These are phyloP conservation scores for Cladophialophora bantiana DNA, from an alignment of 2,329 filamentous ascomycete genomes.

Conservation along the genomic window DNA sequence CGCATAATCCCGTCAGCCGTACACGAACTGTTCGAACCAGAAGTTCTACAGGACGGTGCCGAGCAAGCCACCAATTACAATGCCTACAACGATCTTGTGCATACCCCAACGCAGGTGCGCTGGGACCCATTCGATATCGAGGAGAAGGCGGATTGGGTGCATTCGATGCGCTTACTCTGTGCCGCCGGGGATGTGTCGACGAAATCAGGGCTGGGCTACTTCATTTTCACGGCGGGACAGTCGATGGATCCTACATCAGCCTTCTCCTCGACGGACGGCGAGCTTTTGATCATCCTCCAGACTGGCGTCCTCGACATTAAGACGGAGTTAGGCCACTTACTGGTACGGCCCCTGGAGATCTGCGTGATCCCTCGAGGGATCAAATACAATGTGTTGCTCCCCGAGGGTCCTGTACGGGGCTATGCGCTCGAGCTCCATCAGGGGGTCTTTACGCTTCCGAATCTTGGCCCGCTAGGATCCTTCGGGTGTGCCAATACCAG, in stretches of 20 bases:
- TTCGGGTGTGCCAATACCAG: constrained; percentile 74
- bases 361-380: constrained; percentile 76
- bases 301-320: constrained; percentile 68
- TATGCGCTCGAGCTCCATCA: constrained; percentile 78
- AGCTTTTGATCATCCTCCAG: constrained; percentile 77
- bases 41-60: constrained; percentile 53
- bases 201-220: constrained; percentile 79
- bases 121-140: constrained; percentile 81
- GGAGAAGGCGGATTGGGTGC: constrained; percentile 69
- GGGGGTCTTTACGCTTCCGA: constrained; percentile 73
- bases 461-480: constrained; percentile 74
- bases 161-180: constrained; percentile 73
- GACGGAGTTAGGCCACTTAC: constrained; percentile 71
- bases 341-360: constrained; percentile 78
- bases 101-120: constrained; percentile 78
- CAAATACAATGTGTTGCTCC: constrained; percentile 72
- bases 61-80: constrained; percentile 20
- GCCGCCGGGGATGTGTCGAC: constrained; percentile 79
- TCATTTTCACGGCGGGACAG: constrained; percentile 78
- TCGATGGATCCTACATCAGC: constrained; percentile 75
- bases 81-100: constrained; percentile 3
- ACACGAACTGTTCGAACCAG: constrained; percentile 58
- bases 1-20: constrained; percentile 70
- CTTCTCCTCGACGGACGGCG: constrained; percentile 84
- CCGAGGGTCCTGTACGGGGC: constrained; percentile 68